These are phyloP conservation scores for Pterocarpus macrocarpus DNA, from an alignment of 306 rosid species.

Conservation along the genomic window DNA sequence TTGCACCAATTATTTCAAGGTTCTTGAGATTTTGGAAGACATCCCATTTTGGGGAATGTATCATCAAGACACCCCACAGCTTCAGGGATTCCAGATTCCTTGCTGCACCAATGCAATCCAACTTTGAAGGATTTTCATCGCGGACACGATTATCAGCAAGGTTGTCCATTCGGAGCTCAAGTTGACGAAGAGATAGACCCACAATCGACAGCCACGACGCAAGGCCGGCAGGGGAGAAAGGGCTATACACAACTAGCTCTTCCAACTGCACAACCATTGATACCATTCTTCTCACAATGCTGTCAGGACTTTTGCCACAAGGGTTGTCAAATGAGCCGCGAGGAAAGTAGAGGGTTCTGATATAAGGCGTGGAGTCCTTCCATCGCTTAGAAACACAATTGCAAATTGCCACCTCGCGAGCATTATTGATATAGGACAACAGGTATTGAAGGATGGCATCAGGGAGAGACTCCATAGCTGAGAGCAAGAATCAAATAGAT, in stretches of 20 bases:
- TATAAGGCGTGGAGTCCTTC: slow-evolving; percentile 72
- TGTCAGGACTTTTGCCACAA: slow-evolving; percentile 60
- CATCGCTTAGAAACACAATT: slow-evolving; percentile 89
- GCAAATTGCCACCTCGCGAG: slow-evolving; percentile 83
- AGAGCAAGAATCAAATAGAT: slow-evolving; percentile 40
- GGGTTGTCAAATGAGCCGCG: slow-evolving; percentile 77
- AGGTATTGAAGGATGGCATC: slow-evolving; percentile 83
- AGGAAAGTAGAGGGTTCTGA: slow-evolving; percentile 78
- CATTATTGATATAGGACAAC: slow-evolving; percentile 71
- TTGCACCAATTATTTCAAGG: slow-evolving; percentile 92
- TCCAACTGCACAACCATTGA: slow-evolving; percentile 67
- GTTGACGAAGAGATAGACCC: slow-evolving; percentile 68
- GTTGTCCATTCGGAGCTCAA: slow-evolving; percentile 93
- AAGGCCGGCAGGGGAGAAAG: slow-evolving; percentile 84
- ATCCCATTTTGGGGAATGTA: slow-evolving; percentile 78
- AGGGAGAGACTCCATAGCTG: slow-evolving; percentile 83
- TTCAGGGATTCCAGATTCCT: slow-evolving; percentile 75
- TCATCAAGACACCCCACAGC: slow-evolving; percentile 95
- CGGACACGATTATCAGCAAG: slow-evolving; percentile 55
- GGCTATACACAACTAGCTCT: slow-evolving; percentile 81
- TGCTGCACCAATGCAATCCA: slow-evolving; percentile 73
- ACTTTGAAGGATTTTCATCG: slow-evolving; percentile 70
- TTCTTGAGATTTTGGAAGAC: slow-evolving; percentile 68
- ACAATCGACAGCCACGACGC: slow-evolving; percentile 74
- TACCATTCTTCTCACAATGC: slow-evolving; percentile 72